A percentile compares a stretch with the other conserved stretches of the same genome.
Conservation (phyloP, 1,284 basidiomycete species). For the Malassezia yamatoensis region DNA sequence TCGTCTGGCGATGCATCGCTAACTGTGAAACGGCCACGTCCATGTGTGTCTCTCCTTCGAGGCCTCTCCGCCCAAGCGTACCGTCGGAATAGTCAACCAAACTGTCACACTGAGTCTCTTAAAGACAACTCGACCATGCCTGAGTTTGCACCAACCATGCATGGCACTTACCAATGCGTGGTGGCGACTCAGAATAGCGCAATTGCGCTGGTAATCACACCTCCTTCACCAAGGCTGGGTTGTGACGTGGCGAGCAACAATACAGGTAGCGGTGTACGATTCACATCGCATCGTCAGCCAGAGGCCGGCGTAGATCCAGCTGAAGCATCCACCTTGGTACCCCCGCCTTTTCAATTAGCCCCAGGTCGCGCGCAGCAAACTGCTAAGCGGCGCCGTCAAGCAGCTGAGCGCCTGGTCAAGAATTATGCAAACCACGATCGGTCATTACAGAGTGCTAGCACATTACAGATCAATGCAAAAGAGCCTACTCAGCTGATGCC, state of each 20-base stretch:
- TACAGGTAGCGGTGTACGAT: slow-evolving; percentile 2
- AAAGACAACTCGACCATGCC: not conserved
- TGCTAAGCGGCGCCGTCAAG: not conserved
- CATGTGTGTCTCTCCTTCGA: slow-evolving; percentile 9
- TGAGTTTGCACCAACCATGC: slow-evolving; percentile 8
- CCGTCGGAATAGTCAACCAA: slow-evolving; percentile 2
- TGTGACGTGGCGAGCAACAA: not conserved
- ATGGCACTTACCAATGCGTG: slow-evolving; percentile 15
- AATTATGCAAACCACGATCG: not conserved
- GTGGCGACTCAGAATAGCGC: slow-evolving; percentile 7
- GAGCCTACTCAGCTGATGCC: not conserved
- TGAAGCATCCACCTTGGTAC: slow-evolving; percentile 2
- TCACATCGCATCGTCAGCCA: slow-evolving; percentile 7
- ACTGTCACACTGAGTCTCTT: not conserved
- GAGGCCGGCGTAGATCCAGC: not conserved
- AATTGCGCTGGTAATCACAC: slow-evolving; percentile 14
- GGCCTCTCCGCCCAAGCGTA: slow-evolving; percentile 10
- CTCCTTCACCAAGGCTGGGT: slow-evolving; percentile 7
- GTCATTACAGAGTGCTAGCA: too few species aligned
- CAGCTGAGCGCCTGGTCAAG: not conserved
- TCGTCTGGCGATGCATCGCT: not conserved
- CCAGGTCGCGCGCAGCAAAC: slow-evolving; percentile 13
- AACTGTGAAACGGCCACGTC: not conserved
- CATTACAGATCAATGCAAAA: not conserved
- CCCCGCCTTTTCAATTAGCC: slow-evolving; percentile 17